Evolutionary conservation across 2,329 filamentous ascomycete species (phyloP).

Genomic region (Endoconidiophora laricicola): DNA sequence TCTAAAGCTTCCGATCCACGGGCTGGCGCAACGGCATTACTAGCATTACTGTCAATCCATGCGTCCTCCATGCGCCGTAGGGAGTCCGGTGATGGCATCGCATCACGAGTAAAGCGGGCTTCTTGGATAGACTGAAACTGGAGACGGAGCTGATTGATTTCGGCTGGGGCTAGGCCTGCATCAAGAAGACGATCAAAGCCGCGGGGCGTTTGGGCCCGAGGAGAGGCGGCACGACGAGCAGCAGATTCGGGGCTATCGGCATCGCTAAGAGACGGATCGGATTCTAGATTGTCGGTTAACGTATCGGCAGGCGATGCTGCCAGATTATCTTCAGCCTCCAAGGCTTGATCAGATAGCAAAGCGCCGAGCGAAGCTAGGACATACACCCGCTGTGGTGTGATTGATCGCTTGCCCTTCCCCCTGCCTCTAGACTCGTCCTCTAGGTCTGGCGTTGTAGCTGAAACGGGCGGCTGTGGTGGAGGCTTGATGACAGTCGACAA

Average conservation of each 20-base stretch:
- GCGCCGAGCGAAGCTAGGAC: constrained; percentile 3
- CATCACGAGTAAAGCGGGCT: constrained; percentile 69
- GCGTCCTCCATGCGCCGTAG: constrained; percentile 69
- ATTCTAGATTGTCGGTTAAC: no score
- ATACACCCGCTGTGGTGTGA: constrained; percentile 4
- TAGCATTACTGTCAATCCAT: constrained; percentile 64
- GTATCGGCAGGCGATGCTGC: no score
- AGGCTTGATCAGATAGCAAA: not conserved
- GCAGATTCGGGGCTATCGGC: no score
- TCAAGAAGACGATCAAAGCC: constrained; percentile 78
- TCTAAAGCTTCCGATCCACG: constrained; percentile 15
- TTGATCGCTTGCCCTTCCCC: constrained; percentile 18
- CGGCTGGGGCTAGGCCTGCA: constrained; percentile 65
- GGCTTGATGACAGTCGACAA: constrained; percentile 38
- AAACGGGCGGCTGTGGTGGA: constrained; percentile 15
- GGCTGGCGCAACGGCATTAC: constrained; percentile 20
- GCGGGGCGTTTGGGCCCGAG: constrained; percentile 23
- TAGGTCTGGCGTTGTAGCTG: no score
- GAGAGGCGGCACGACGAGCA: constrained; percentile 16
- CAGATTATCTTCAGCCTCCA: not conserved
- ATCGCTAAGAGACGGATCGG: no score
- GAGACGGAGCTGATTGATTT: constrained; percentile 69
- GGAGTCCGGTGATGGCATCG: constrained; percentile 64
- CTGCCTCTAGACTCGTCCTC: constrained; percentile 13
- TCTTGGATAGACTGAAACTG: constrained; percentile 81